Conservation (phyloP, 768 basidiomycete genomes). For the Hericium rajendrae region DNA sequence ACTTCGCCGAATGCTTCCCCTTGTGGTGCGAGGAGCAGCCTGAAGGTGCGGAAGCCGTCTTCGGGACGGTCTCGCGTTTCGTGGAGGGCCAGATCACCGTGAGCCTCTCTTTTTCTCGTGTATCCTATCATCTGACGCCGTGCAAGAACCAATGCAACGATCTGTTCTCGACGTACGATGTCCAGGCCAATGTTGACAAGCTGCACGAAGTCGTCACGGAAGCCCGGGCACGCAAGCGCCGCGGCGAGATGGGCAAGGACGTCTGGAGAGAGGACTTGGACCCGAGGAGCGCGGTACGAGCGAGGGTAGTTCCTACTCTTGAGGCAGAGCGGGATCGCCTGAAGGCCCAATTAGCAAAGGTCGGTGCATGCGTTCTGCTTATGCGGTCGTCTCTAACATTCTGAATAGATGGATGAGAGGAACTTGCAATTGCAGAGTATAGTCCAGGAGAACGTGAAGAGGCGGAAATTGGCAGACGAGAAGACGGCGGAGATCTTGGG, state of each 20-base stretch:
- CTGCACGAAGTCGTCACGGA: conserved; percentile 63
- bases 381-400: background rate
- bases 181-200: conserved; percentile 60
- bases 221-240: conserved; percentile 44
- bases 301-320: conserved; percentile 54
- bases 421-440: conserved; percentile 39
- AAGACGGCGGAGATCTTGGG: conserved; percentile 39
- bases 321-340: conserved; percentile 32
- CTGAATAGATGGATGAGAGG: conserved; percentile 44
- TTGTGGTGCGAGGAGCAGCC: conserved; percentile 29
- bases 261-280: conserved; percentile 57
- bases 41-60: conserved; percentile 23
- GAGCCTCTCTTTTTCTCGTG: background rate
- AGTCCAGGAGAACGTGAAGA: conserved; percentile 38
- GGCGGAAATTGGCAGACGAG: conserved; percentile 36
- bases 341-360: conserved; percentile 28
- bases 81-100: conserved; percentile 55
- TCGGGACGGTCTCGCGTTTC: conserved; percentile 57
- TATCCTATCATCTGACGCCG: background rate
- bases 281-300: conserved; percentile 52
- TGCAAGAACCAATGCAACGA: conserved; percentile 55
- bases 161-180: conserved; percentile 57
- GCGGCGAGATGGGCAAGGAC: conserved; percentile 37
- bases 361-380: conserved; percentile 5
- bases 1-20: conserved; percentile 33